Evolutionary conservation across 1,284 basidiomycete species (phyloP).

Genomic region (Cryptococcus sp.): DNA sequence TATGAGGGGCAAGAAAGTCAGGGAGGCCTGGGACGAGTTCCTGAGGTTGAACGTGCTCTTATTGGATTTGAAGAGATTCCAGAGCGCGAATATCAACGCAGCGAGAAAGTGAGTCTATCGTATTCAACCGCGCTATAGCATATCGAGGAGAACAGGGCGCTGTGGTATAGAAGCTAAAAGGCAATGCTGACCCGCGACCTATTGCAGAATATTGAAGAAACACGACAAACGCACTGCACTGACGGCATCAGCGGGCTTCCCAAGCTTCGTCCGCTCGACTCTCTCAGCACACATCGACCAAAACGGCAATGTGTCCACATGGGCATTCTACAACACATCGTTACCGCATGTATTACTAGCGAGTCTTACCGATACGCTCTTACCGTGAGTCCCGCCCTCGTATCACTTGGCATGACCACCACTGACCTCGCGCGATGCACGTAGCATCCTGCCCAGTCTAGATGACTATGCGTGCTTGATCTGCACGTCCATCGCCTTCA

Average conservation of each 20-base stretch:
- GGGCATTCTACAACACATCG: conserved; percentile 58
- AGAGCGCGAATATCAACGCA: conserved; percentile 84
- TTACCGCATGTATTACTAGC: conserved; percentile 80
- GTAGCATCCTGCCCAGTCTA: conserved; percentile 57
- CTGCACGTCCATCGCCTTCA: conserved; percentile 81
- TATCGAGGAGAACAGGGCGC: background rate
- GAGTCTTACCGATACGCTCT: conserved; percentile 77
- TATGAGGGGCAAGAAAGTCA: conserved; percentile 66
- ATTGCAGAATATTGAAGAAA: conserved; percentile 75
- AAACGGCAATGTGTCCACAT: conserved; percentile 48
- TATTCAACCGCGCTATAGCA: background rate
- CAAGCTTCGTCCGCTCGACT: conserved; percentile 50
- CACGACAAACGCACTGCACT: conserved; percentile 76
- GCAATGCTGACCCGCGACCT: background rate
- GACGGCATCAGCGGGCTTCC: conserved; percentile 56
- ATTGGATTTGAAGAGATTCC: conserved; percentile 84
- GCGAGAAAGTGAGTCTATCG: conserved; percentile 62
- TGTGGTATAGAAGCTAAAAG: background rate
- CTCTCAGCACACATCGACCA: conserved; percentile 40
- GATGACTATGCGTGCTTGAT: conserved; percentile 70
- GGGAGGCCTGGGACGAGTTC: conserved; percentile 73
- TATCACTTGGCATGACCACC: background rate
- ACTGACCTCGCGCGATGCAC: conserved; percentile 36
- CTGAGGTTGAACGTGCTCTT: conserved; percentile 78
- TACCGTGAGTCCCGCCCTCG: conserved; percentile 59